phyloP scores from a whole-genome alignment of 176 grass and related monocot species.

The Zoysia pacifica region DNA sequence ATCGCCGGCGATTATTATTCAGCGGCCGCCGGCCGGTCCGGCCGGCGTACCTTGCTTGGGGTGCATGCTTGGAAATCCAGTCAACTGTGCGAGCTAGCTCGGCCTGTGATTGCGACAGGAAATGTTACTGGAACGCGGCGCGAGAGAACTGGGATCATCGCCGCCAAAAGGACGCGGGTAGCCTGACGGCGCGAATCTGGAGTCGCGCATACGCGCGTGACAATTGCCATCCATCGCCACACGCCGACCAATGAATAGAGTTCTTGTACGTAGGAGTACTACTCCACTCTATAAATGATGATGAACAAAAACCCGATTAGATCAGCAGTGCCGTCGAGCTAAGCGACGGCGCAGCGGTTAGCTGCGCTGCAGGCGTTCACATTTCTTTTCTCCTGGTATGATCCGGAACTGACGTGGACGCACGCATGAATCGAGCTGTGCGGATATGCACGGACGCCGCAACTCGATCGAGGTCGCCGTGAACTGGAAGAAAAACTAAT shows the following conservation, averaged over 20 bases:
- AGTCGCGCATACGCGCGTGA: neutral
- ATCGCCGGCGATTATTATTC: too few species aligned
- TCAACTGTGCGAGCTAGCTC: neutral
- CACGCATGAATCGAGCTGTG: neutral
- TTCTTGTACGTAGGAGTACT: too few species aligned
- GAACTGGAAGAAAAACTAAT: constrained; percentile 34
- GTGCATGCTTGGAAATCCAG: neutral
- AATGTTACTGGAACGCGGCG: neutral
- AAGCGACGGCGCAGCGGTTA: neutral
- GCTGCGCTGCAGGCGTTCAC: neutral
- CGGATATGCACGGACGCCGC: constrained; percentile 33
- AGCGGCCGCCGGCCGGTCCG: neutral
- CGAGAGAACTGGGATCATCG: neutral
- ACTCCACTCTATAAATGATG: too few species aligned
- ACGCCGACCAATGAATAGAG: too few species aligned
- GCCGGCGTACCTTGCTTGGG: too few species aligned
- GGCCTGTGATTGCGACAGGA: constrained; percentile 12
- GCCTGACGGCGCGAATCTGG: neutral
- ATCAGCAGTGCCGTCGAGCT: constrained; percentile 15
- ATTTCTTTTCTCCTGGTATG: constrained; percentile 10
- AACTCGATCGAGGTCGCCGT: constrained; percentile 21
- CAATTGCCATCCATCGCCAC: neutral
- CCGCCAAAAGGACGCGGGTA: neutral
- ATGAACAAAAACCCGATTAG: neutral
- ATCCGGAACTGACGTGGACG: constrained; percentile 23